Evolutionary conservation across 192 early-diverging fungal genomes (phyloP).

Genomic region (Coemansia sp.): DNA sequence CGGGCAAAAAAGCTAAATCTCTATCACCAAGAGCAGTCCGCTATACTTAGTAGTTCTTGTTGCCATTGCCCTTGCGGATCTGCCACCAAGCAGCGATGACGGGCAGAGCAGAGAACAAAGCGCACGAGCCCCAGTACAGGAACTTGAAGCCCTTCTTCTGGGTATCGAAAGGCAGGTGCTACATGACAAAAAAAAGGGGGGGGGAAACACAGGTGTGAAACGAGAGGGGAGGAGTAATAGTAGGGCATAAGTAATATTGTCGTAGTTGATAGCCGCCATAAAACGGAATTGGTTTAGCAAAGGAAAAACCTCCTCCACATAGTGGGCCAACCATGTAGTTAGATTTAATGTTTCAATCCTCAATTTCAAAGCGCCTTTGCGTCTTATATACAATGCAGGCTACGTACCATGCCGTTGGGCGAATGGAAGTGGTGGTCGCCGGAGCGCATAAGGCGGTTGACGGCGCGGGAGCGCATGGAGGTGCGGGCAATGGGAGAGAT

Average conservation of each 20-base stretch:
- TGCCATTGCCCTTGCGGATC: slow-evolving; percentile 53
- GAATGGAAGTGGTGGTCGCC: slow-evolving; percentile 34
- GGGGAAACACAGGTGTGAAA: no score
- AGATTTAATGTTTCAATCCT: no score
- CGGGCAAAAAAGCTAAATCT: slow-evolving; percentile 4
- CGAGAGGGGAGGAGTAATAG: no score
- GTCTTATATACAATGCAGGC: no score
- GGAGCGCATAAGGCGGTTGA: slow-evolving; percentile 31
- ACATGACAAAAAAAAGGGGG: slow-evolving; percentile 14
- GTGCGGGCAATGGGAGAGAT: slow-evolving; percentile 48
- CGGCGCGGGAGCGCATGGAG: slow-evolving; percentile 49
- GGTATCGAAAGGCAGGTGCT: slow-evolving; percentile 51
- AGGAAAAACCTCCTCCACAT: no score
- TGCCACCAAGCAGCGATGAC: slow-evolving; percentile 53
- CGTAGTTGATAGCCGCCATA: no score
- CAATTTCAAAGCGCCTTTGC: no score
- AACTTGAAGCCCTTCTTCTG: slow-evolving; percentile 52
- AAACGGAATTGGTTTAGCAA: no score
- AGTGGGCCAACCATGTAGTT: no score
- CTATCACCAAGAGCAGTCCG: neutral
- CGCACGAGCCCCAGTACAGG: slow-evolving; percentile 49
- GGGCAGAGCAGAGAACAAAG: slow-evolving; percentile 34
- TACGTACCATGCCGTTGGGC: slow-evolving; percentile 52
- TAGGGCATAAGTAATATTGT: no score
- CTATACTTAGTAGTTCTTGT: slow-evolving; percentile 33